These are phyloP conservation scores for Leccinum pallidistipes DNA, from an alignment of 1,284 basidiomycete genomes.

Conservation along the genomic window DNA sequence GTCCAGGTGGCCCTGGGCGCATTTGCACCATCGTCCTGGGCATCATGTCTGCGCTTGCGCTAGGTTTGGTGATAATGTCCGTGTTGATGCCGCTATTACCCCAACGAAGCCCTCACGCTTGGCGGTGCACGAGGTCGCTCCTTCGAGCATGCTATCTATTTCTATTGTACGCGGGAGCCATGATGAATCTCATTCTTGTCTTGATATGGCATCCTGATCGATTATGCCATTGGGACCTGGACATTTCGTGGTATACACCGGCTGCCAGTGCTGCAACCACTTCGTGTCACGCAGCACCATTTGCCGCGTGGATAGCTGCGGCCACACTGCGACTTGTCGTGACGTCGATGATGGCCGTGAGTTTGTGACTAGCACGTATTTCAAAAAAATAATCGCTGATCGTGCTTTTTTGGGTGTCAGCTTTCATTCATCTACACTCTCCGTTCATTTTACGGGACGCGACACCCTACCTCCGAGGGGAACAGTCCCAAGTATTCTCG, in stretches of 20 bases:
- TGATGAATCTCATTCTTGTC: slow-evolving; percentile 55
- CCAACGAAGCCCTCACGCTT: slow-evolving; percentile 5
- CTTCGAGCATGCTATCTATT: slow-evolving; percentile 49
- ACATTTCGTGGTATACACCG: slow-evolving; percentile 57
- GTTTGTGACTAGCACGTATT: slow-evolving; percentile 23
- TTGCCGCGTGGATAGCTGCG: slow-evolving; percentile 54
- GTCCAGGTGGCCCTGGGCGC: slow-evolving; percentile 43
- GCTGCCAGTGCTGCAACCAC: slow-evolving; percentile 21
- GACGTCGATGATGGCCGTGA: slow-evolving; percentile 51
- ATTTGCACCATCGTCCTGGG: slow-evolving; percentile 55
- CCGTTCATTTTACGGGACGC: slow-evolving; percentile 17
- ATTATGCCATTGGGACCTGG: slow-evolving; percentile 61
- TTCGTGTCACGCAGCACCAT: slow-evolving; percentile 39
- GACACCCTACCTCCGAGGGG: slow-evolving; percentile 19
- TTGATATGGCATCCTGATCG: slow-evolving; percentile 43
- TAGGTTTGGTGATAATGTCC: slow-evolving; percentile 52
- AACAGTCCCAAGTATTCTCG: slow-evolving; percentile 17
- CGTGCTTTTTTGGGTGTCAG: slow-evolving; percentile 29
- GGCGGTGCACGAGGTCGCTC: slow-evolving; percentile 16
- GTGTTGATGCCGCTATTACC: slow-evolving; percentile 45
- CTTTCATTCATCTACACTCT: slow-evolving; percentile 35
- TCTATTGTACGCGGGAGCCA: slow-evolving; percentile 48
- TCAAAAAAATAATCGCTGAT: slow-evolving; percentile 2
- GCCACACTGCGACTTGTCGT: slow-evolving; percentile 51
- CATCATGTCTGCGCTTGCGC: slow-evolving; percentile 54